Evolutionary conservation across 352 stramenopile genomes (phyloP), one percentile per base, ranked within the genome.

Genomic region (Phytopythium litorale): DNA sequence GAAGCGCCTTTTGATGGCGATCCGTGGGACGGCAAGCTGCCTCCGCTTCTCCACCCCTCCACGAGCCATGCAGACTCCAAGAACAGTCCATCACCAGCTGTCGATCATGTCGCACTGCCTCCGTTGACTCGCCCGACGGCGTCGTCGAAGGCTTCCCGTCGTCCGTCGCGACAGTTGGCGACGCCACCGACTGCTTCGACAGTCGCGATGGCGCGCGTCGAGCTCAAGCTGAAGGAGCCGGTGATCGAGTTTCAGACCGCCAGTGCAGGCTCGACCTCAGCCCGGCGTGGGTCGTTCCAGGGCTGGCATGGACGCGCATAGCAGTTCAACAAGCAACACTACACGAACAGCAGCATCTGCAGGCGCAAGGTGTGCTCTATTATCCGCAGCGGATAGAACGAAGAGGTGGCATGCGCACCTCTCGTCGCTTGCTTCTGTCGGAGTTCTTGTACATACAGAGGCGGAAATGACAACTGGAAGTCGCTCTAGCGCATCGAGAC

Each of bases 191-290:
- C 78, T 0, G 64, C 73, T 11, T 48, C 65, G 5, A 50, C 75
- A 35, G 48, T 54, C 18, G 58, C 33, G n/a, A 87, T 78, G 72
- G 75, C 50, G 25, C 77, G 77, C 32, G 56, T 81, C 2, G 71
- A 89, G 54, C 67, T 89, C 4, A 89, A 80, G 35, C 55, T 89
- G 16, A 91, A 87, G 32, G 78, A 91, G 28, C 66, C 72, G 0
- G 68, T 76, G 38, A 66, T 88, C 12, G 72, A 87, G 2, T 81
- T 89, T 23, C 58, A 72, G 13, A 38, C 15, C 4, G 15, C 16
- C 13, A 16, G 42, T 5, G 55, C 11, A 5, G 49, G 38, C 16
- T 53, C 51, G 0, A 63, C 45, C 19, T 59, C 63, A 21, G 70
- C 64, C 42, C 62, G 62, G 49, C 64, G 63, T n/a, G 72, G 57